Percentiles rank a stretch among this genome's conserved stretches.
These are phyloP conservation scores for Protea cynaroides DNA, from an alignment of 164 flowering plant species.

Conservation along the genomic window DNA sequence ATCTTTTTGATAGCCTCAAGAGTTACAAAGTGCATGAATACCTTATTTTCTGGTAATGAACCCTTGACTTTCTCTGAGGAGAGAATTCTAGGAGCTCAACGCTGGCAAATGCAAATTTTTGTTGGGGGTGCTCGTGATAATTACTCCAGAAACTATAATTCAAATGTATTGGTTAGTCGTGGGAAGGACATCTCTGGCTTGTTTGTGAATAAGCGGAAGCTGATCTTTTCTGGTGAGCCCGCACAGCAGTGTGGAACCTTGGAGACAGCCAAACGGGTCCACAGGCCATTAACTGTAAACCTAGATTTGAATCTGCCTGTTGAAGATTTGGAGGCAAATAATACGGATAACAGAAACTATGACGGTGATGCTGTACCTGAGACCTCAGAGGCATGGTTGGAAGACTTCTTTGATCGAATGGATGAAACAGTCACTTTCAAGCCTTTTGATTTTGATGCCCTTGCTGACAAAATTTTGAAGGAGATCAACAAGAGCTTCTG, in stretches of 20 bases:
- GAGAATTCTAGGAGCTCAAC: constrained; percentile 40
- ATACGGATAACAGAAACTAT: constrained; percentile 16
- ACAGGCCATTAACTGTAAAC: constrained; percentile 27
- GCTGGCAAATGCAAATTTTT: constrained; percentile 41
- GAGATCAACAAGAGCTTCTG: constrained; percentile 29
- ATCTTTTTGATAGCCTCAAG: constrained; percentile 51
- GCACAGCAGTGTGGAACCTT: constrained; percentile 8
- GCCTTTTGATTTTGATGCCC: constrained; percentile 64
- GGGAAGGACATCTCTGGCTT: constrained; percentile 4
- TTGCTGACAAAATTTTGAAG: constrained; percentile 35
- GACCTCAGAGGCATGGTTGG: constrained; percentile 53
- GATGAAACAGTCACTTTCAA: constrained; percentile 46
- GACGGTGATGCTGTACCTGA: constrained; percentile 34
- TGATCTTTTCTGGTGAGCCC: constrained; percentile 12
- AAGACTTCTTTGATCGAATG: constrained; percentile 37
- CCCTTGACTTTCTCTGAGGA: constrained; percentile 40
- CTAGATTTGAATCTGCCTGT: constrained; percentile 84
- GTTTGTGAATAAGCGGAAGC: constrained; percentile 53
- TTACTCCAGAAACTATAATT: neutral
- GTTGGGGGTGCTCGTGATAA: constrained; percentile 21
- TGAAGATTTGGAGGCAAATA: constrained; percentile 37
- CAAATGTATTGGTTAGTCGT: constrained; percentile 11
- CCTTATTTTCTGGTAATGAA: constrained; percentile 15
- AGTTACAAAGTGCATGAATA: constrained; percentile 9
- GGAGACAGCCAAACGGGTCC: constrained; percentile 38